Percentiles rank a stretch among this genome's conserved stretches.
Conservation (phyloP, 495 filamentous ascomycete species). For the Ascodesmis nigricans region DNA sequence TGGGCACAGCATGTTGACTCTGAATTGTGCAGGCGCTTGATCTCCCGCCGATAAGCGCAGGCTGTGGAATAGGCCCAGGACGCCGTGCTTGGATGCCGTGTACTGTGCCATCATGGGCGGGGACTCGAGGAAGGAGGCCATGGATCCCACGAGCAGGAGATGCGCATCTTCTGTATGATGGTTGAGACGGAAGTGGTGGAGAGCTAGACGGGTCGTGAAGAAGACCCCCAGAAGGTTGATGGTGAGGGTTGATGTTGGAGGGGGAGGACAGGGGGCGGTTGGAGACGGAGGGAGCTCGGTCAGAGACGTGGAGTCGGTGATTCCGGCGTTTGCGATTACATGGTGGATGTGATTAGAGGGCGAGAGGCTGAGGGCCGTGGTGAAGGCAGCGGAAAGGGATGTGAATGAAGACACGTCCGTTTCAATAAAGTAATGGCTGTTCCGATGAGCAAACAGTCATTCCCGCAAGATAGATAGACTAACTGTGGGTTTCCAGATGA, state of each 20-base stretch:
- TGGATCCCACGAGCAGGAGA: conserved; percentile 34
- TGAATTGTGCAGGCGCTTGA: conserved; percentile 24
- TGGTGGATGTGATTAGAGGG: conserved; percentile 35
- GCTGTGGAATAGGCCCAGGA: conserved; percentile 39
- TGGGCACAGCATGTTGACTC: conserved; percentile 39
- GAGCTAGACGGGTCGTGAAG: conserved; percentile 42
- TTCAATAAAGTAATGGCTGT: conserved; percentile 29
- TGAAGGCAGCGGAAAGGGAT: conserved; percentile 39
- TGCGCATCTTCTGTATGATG: conserved; percentile 25
- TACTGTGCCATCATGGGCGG: conserved; percentile 31
- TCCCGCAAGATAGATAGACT: neutral
- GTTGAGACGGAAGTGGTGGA: conserved; percentile 30
- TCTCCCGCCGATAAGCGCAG: conserved; percentile 24
- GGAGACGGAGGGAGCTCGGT: conserved; percentile 24
- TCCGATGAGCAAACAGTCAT: conserved; percentile 1
- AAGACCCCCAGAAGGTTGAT: conserved; percentile 41
- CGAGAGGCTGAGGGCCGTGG: conserved; percentile 28
- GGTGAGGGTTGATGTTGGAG: conserved; percentile 31
- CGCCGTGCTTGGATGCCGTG: conserved; percentile 37
- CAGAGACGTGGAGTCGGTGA: conserved; percentile 29
- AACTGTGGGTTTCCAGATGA: conserved; percentile 18
- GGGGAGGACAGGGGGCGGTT: conserved; percentile 28
- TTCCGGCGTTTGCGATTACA: conserved; percentile 48
- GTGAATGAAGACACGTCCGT: conserved; percentile 38
- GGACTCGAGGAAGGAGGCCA: conserved; percentile 30